Base-by-base conservation (phyloP, 2,329 filamentous ascomycete genomes). In the Pseudohalonectria lignicola region DNA sequence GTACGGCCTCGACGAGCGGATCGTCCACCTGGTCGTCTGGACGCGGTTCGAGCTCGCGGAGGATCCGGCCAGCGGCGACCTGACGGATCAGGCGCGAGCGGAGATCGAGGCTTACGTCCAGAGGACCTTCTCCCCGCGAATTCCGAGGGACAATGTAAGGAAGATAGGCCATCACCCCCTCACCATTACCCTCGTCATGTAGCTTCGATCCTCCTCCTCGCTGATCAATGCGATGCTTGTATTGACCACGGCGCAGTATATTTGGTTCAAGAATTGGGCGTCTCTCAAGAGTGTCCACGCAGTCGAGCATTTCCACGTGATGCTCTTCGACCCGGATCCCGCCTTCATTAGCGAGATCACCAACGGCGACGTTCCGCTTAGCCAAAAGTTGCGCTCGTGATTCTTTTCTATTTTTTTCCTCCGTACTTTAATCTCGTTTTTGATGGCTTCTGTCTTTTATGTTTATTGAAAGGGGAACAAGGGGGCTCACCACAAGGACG, bases 291-390 rank as follows among this genome's bases (percentile, higher is more conserved):
- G 82, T 18, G 76, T 96, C 20, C 76, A 86, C 49, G 77, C 83
- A 1, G 76, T 96, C 10, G 88, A 95, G 65, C 90, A 96, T 56
- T 92, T 96, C 53, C 90, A 96, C 58, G 81, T 95, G 52, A 87
- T 95, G 86, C 65, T 95, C 39, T 83, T 80, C 55, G 69, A 85
- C 48, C 80, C 87, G 1, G 79, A 90, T 49, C 64, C 67, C 29
- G 68, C 64, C 4, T 86, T 93, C 47, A 60, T 94, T 33, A 62
- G 64, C 37, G 63, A 76, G 39, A 69, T 94, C 43, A 94, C 86
- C 5, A 64, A 75, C 28, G 81, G 79, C 11, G 86, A 94, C 61
- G 65, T 82, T 32, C 78, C 85, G 2, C 66, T 83, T 52, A 69
- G 68, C 45, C 62, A 66, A 41, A 70, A 65, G 11, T 13, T 41